These are phyloP conservation scores for Lachnellula occidentalis DNA, from an alignment of 2,329 filamentous ascomycete genomes.

Conservation along the genomic window DNA sequence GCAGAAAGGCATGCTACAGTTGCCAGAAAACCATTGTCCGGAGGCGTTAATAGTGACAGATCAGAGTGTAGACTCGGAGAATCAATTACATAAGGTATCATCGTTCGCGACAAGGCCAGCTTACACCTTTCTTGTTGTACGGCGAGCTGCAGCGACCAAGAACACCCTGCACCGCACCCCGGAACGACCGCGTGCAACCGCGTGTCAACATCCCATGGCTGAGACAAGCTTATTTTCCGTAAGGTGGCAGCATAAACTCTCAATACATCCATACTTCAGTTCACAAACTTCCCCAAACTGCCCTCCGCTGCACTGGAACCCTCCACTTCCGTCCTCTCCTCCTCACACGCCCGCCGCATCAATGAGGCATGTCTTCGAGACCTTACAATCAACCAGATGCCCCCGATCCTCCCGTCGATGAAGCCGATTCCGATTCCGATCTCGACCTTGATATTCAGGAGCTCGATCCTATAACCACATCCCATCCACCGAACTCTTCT, in stretches of 20 bases:
- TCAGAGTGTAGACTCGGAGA: neutral
- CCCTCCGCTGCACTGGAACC: neutral
- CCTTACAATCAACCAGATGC: slow-evolving; percentile 30
- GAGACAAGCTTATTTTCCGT: too few species aligned
- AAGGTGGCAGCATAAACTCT: neutral
- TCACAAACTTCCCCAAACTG: too few species aligned
- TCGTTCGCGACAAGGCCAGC: slow-evolving; percentile 1
- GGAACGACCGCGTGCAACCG: too few species aligned
- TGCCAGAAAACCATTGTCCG: neutral
- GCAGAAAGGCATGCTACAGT: slow-evolving; percentile 17
- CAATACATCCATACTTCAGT: neutral
- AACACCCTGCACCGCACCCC: neutral
- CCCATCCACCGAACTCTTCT: slow-evolving; percentile 21
- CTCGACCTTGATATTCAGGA: slow-evolving; percentile 74
- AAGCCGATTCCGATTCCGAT: slow-evolving; percentile 61
- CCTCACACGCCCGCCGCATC: slow-evolving; percentile 23
- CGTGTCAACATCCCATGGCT: too few species aligned
- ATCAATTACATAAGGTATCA: neutral
- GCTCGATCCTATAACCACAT: slow-evolving; percentile 55
- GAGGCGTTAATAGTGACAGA: neutral
- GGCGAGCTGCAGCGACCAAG: slow-evolving; percentile 10
- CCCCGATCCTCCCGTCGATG: slow-evolving; percentile 59
- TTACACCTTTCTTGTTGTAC: too few species aligned
- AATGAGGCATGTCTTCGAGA: slow-evolving; percentile 35
- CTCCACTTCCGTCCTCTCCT: neutral